phyloP scores from a whole-genome alignment of 1,284 basidiomycete genomes.

The Ceratobasidium sp. region DNA sequence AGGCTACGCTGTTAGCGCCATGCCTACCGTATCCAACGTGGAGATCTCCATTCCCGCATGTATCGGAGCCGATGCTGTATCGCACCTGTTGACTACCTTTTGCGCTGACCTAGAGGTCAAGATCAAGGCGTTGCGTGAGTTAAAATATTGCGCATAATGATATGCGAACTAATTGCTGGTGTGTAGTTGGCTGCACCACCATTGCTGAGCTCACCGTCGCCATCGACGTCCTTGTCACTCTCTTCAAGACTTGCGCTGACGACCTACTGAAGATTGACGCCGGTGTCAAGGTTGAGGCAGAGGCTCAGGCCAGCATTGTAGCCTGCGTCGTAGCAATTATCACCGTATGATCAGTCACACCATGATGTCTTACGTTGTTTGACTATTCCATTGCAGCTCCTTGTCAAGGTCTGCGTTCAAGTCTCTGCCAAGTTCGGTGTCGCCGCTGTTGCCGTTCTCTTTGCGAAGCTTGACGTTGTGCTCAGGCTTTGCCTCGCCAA shows the following conservation, averaged over 20 bases:
- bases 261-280: not conserved
- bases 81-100: not conserved
- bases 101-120: not conserved
- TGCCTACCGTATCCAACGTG: not conserved
- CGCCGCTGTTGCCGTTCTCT: not conserved
- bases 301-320: not conserved
- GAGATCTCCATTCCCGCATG: not conserved
- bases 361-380: not conserved
- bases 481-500: constrained; percentile 1
- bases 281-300: not conserved
- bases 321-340: not conserved
- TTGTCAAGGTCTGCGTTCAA: not conserved
- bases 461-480: constrained; percentile 3
- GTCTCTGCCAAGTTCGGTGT: constrained; percentile 12
- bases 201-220: not conserved
- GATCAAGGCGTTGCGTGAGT: not conserved
- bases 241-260: not conserved
- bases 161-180: not conserved
- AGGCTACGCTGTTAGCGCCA: constrained; percentile 13
- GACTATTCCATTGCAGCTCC: not conserved
- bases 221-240: not conserved
- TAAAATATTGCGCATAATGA: not conserved
- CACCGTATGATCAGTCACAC: not conserved
- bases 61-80: not conserved
- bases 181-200: not conserved